phyloP scores from a whole-genome alignment of 164 flowering plant species.

The Berberis thunbergii region DNA sequence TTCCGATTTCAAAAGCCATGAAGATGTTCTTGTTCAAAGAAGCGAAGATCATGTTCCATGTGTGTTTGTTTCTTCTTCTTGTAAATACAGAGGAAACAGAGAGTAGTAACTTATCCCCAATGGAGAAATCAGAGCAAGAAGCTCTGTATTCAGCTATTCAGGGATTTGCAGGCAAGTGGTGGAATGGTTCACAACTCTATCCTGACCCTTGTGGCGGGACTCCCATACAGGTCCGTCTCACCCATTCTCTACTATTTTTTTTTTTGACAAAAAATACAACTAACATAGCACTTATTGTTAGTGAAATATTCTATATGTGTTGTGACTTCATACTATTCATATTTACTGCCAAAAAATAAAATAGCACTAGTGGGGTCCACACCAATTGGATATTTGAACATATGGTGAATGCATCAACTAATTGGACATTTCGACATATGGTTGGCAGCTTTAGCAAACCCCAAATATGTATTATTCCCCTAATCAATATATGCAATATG shows the following conservation, averaged over 20 bases:
- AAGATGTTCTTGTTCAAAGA: too few species aligned
- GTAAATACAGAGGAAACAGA: too few species aligned
- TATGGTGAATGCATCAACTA: background rate
- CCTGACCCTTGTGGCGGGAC: constrained; percentile 99
- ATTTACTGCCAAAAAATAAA: background rate
- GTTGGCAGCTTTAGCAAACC: too few species aligned
- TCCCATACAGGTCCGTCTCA: constrained; percentile 56
- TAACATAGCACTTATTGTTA: background rate
- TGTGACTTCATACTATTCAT: background rate
- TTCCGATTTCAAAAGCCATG: too few species aligned
- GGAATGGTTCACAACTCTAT: constrained; percentile 89
- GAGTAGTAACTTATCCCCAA: constrained; percentile 32
- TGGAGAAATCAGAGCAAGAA: constrained; percentile 58
- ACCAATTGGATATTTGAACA: background rate
- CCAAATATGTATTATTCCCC: too few species aligned
- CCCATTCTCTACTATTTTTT: background rate
- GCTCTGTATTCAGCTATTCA: constrained; percentile 61
- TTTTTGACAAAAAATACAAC: background rate
- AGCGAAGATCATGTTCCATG: too few species aligned
- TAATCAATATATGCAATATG: too few species aligned
- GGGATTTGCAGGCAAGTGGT: constrained; percentile 65
- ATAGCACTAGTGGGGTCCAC: background rate
- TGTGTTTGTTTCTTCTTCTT: too few species aligned
- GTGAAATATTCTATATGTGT: background rate
- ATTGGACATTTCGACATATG: too few species aligned